Conservation (phyloP, 148 eudicot genomes). For the Vaccinium vitisidaea region DNA sequence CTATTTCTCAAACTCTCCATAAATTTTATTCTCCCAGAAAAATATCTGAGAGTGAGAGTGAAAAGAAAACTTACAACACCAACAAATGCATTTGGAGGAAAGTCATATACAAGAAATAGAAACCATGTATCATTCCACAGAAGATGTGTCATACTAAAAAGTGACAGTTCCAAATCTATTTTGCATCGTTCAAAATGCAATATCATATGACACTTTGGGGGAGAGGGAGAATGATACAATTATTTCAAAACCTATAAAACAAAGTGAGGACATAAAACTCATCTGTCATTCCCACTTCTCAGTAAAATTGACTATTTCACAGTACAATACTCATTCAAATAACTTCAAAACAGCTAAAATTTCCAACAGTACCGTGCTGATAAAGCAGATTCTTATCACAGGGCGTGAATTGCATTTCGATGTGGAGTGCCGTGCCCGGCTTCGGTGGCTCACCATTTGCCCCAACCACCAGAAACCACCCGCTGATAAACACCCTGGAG, state of each 20-base stretch:
- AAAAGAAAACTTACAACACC: neutral
- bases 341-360: neutral
- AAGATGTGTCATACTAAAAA: neutral
- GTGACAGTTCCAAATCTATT: neutral
- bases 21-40: neutral
- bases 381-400: constrained; percentile 44
- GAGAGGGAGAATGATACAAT: neutral
- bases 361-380: constrained; percentile 18
- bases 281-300: neutral
- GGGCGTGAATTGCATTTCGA: constrained; percentile 47
- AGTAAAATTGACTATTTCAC: neutral
- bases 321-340: neutral
- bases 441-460: constrained; percentile 51
- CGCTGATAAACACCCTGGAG: constrained; percentile 41
- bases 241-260: neutral
- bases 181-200: neutral
- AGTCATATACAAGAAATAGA: neutral
- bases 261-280: neutral
- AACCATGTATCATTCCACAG: neutral
- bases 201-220: neutral
- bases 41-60: neutral
- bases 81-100: neutral
- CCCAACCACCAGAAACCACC: constrained; percentile 45
- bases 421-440: constrained; percentile 36
- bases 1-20: neutral